A percentile compares a stretch with the other conserved stretches of the same genome.
These are phyloP conservation scores for Acer saccharum DNA, from an alignment of 345 rosid species.

Conservation along the genomic window DNA sequence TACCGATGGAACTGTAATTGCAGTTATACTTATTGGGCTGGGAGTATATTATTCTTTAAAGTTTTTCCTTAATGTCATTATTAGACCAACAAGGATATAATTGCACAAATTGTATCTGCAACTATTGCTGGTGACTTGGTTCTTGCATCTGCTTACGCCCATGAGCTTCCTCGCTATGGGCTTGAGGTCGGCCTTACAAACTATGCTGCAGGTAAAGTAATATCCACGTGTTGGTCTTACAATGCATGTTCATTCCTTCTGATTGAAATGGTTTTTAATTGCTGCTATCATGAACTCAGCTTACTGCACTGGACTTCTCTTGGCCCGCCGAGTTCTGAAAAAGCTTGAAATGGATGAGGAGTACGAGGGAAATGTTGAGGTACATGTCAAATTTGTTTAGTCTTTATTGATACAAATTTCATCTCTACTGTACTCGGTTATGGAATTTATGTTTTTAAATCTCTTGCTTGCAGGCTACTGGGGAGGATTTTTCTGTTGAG, in stretches of 20 bases:
- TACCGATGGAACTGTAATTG: neutral
- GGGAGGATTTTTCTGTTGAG: conserved; percentile 74
- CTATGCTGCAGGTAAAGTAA: conserved; percentile 67
- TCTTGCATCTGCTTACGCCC: conserved; percentile 66
- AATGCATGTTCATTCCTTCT: neutral
- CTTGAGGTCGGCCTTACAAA: conserved; percentile 72
- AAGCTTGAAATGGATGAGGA: conserved; percentile 68
- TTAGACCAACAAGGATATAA: conserved; percentile 64
- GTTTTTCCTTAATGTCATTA: conserved; percentile 19
- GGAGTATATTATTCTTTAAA: neutral
- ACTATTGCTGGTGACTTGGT: conserved; percentile 62
- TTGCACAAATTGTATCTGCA: conserved; percentile 58
- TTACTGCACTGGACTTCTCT: conserved; percentile 73
- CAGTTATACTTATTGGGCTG: neutral
- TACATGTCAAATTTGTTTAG: conserved; percentile 6
- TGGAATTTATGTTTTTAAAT: neutral
- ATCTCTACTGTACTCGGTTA: neutral
- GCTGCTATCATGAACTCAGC: conserved; percentile 30
- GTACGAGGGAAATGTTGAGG: conserved; percentile 74
- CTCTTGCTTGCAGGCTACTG: conserved; percentile 47
- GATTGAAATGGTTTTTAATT: neutral
- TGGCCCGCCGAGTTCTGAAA: conserved; percentile 73
- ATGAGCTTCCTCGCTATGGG: conserved; percentile 66
- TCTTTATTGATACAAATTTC: neutral
- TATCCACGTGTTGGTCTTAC: neutral